Base-by-base conservation (phyloP, 768 basidiomycete genomes). In the Pisolithus orientalis region DNA sequence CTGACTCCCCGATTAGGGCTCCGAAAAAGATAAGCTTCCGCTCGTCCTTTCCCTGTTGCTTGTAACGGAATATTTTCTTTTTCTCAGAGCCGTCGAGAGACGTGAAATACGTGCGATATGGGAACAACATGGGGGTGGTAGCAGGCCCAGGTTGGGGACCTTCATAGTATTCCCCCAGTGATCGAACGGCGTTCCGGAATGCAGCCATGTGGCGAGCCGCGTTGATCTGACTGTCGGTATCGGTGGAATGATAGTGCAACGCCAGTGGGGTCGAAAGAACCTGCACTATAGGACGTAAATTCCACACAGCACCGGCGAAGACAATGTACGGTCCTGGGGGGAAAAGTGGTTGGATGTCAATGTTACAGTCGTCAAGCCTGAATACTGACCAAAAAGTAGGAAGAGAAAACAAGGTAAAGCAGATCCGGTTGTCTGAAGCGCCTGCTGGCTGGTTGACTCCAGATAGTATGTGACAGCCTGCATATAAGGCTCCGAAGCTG, bases 251-350 rank as follows among this genome's bases (percentile, higher is more conserved):
- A 44, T 46, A 58, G 51, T 53, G 55, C 21, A 70, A 50, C 9
- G 62, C 59, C 34, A 70, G 53, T 6, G 51, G 46, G 27, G 55
- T 39, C 5, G 59, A 58, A n/a, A 70, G 58, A 31, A 61, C 49
- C 51, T 69, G 60, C 34, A 66, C 49, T 37, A 51, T 50, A 14
- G 65, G 63, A 28, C 57, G 57, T 28, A 57, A 42, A 34, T 56
- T 60, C 61, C 59, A 65, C 25, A 56, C 58, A 17, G 61, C 61
- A 24, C 65, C 63, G 9, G 62, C 64, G 51, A 68, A 65, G 38
- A 57, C 50, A 37, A 70, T 44, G 47, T 61, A 53, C n/a, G 62
- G 47, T 13, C 65, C 66, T 68, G 52, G 10, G 38, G 25, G 6
- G 42, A 43, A 34, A 44, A 28, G 14, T 40, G 21, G 28, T 10